Conservation (phyloP, 1,139 yeast species). For the Lodderomyces metapsilosis region DNA sequence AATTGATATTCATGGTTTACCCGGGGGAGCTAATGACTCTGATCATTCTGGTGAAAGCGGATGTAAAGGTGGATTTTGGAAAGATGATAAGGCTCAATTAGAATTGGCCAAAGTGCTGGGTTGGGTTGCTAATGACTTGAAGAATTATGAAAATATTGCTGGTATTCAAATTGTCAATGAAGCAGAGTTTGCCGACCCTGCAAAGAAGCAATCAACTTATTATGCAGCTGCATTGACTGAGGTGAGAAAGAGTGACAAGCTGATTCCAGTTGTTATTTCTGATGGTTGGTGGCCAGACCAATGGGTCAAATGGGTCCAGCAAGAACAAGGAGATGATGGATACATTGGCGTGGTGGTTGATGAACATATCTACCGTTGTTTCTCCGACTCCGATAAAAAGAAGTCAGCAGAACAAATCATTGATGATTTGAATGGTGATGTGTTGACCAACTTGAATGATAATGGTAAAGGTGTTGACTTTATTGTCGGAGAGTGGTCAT, state of each 20-base stretch:
- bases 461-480: constrained; percentile 60
- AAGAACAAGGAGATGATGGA: constrained; percentile 34
- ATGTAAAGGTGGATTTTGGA: constrained; percentile 63
- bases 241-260: constrained; percentile 54
- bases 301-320: constrained; percentile 69
- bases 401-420: constrained; percentile 67
- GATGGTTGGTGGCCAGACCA: constrained; percentile 93
- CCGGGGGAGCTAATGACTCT: constrained; percentile 80
- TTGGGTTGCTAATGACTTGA: constrained; percentile 63
- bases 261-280: constrained; percentile 74
- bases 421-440: constrained; percentile 51
- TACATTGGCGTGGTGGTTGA: constrained; percentile 71
- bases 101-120: constrained; percentile 52
- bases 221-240: constrained; percentile 66
- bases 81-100: constrained; percentile 39
- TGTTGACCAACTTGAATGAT: constrained; percentile 50
- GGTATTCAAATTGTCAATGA: constrained; percentile 89
- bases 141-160: constrained; percentile 60
- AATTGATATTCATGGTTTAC: constrained; percentile 85
- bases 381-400: constrained; percentile 67
- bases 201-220: constrained; percentile 54
- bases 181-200: constrained; percentile 57
- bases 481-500: constrained; percentile 86
- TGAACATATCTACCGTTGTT: constrained; percentile 84
- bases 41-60: constrained; percentile 75